A percentile compares a stretch with the other conserved stretches of the same genome.
Conservation (phyloP, 371 early-diverging fungal genomes). For the Dentiscutata heterogama region DNA sequence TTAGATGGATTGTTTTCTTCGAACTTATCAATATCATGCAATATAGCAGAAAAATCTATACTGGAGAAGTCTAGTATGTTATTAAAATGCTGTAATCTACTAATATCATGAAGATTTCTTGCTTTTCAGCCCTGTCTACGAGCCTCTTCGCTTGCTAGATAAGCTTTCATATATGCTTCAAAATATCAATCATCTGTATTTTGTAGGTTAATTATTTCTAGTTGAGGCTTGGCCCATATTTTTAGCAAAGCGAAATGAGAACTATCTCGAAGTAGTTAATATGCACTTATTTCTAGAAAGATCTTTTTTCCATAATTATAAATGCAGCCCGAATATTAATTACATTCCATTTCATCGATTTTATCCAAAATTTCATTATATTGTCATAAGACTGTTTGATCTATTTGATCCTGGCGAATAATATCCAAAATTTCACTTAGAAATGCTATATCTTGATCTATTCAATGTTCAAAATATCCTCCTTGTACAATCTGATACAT, state of each 20-base stretch:
- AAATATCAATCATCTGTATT: too few species aligned
- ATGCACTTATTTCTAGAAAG: not conserved
- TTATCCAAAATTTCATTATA: not conserved
- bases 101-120: too few species aligned
- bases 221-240: too few species aligned
- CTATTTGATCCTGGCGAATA: not conserved
- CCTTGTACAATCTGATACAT: not conserved
- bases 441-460: slow-evolving; percentile 22
- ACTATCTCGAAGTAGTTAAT: too few species aligned
- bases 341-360: not conserved
- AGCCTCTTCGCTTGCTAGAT: not conserved
- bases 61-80: not conserved
- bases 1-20: not conserved
- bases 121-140: not conserved
- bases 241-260: too few species aligned
- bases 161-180: not conserved
- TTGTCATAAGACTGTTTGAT: not conserved
- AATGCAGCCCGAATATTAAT: not conserved
- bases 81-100: too few species aligned
- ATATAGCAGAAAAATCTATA: slow-evolving; percentile 3
- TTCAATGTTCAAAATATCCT: not conserved
- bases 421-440: not conserved
- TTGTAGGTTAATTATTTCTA: too few species aligned
- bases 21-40: not conserved
- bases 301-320: not conserved